Evolutionary conservation across 495 filamentous ascomycete genomes (phyloP).

Genomic region (Penicillium dipodomyicola): DNA sequence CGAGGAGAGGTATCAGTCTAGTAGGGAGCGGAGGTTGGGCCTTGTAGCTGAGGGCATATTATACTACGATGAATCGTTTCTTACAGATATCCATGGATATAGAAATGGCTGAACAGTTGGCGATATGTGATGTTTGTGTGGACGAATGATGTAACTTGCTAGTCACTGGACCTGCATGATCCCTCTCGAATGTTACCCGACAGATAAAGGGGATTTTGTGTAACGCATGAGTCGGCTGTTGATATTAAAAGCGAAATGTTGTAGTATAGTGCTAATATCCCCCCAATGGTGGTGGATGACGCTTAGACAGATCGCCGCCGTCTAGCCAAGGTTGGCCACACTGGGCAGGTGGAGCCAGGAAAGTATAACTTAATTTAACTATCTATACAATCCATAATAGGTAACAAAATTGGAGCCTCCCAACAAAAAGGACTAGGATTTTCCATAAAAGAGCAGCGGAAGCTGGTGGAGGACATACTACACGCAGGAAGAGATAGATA

Average conservation of each 20-base stretch:
- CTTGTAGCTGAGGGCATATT: slow-evolving; percentile 12
- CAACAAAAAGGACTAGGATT: too few relatives aligned
- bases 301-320: too few relatives aligned
- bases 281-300: background rate
- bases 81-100: background rate
- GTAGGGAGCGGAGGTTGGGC: slow-evolving; percentile 19
- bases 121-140: background rate
- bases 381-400: too few relatives aligned
- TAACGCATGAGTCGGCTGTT: background rate
- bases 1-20: slow-evolving; percentile 23
- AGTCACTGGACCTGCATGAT: slow-evolving; percentile 3
- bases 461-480: too few relatives aligned
- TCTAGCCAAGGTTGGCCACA: too few relatives aligned
- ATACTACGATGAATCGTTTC: background rate
- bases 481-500: too few relatives aligned
- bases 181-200: background rate
- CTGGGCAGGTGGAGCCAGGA: too few relatives aligned
- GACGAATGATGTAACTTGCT: slow-evolving; percentile 14
- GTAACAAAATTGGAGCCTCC: too few relatives aligned
- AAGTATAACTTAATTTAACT: too few relatives aligned
- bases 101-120: background rate
- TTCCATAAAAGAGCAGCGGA: too few relatives aligned
- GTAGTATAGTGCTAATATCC: background rate
- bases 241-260: background rate
- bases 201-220: too few relatives aligned